These are phyloP conservation scores for Phaffomyces thermotolerans DNA, from an alignment of 805 yeast species.

Conservation along the genomic window DNA sequence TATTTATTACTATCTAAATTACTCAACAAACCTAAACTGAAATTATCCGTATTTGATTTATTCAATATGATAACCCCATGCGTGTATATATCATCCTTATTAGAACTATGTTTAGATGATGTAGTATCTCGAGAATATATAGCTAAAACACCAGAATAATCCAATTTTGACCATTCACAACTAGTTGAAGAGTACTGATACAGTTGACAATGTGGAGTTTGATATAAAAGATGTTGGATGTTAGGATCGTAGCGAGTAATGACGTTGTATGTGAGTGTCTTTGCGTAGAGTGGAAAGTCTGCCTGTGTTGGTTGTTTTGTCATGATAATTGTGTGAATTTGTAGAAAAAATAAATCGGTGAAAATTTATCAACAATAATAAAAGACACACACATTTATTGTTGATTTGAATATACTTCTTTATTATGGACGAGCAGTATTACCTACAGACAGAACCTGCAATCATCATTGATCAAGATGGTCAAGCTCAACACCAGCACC, in stretches of 20 bases:
- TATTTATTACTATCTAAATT: slow-evolving; percentile 36
- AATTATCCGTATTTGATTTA: slow-evolving; percentile 60
- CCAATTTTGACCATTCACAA: slow-evolving; percentile 66
- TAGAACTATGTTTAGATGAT: slow-evolving; percentile 7
- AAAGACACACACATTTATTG: no score
- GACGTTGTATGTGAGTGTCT: slow-evolving; percentile 67
- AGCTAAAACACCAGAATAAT: slow-evolving; percentile 63
- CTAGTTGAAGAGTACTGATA: slow-evolving; percentile 46
- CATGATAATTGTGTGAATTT: background rate
- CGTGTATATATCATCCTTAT: slow-evolving; percentile 36
- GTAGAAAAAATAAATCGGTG: background rate
- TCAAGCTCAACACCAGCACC: slow-evolving; percentile 4
- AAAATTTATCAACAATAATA: background rate
- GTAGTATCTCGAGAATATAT: slow-evolving; percentile 46
- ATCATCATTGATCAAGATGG: slow-evolving; percentile 14
- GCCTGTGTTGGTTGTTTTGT: background rate
- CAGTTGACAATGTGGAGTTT: slow-evolving; percentile 66
- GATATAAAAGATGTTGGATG: slow-evolving; percentile 57
- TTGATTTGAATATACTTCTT: no score
- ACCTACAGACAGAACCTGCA: slow-evolving; percentile 17
- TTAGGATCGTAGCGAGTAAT: slow-evolving; percentile 71
- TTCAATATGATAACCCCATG: slow-evolving; percentile 68
- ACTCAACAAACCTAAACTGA: slow-evolving; percentile 62
- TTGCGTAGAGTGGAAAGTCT: slow-evolving; percentile 37
- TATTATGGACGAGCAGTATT: slow-evolving; percentile 15